Base-by-base conservation (phyloP, 805 yeast species). In the Metschnikowia gelsemii region DNA sequence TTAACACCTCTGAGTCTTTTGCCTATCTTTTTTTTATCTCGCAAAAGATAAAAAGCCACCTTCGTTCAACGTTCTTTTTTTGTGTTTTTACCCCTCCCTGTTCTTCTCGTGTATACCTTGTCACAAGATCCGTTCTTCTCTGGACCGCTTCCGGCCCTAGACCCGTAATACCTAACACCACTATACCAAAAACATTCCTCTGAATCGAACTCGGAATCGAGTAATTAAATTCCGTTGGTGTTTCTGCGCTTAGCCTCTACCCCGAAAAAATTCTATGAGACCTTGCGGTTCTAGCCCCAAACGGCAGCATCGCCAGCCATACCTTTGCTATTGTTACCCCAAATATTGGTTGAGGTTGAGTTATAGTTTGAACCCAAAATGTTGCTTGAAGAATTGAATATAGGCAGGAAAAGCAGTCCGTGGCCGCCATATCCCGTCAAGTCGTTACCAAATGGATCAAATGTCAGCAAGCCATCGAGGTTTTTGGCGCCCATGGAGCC, bases 391-490 rank as follows among this genome's bases (percentile, higher is more conserved):
- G 55, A 44, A 35, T 35, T 43, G 35, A 51, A 51, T 25, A 48
- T 29, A 9, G 52, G 47, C 52, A 37, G 52, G 39, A 39, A 50
- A 39, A 46, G 48, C 33, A 42, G 27, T 20, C 40, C 20, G 12
- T 29, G 30, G 14, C 26, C 12, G 27, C 34, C 25, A 24, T 30
- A 31, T 14, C 39, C 42, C 20, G 40, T 28, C 14, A 38, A 25
- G 16, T 43, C 47, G 26, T 39, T 14, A 12, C 42, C 43, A 42
- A 62, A 62, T 8, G 67, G 67, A 45, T 62, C 67, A 40, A 62
- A 62, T 19, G 54, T 36, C 19, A 50, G 23, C 32, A 45, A 42
- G 11, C 44, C 40, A 13, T 29, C 47, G n/a, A 30, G 38, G 11
- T 33, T 42, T 24, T 31, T 34, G 18, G 46, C 40, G 20, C 35